These are phyloP conservation scores for Exophiala spinifera DNA, from an alignment of 2,329 filamentous ascomycete genomes.

Conservation along the genomic window DNA sequence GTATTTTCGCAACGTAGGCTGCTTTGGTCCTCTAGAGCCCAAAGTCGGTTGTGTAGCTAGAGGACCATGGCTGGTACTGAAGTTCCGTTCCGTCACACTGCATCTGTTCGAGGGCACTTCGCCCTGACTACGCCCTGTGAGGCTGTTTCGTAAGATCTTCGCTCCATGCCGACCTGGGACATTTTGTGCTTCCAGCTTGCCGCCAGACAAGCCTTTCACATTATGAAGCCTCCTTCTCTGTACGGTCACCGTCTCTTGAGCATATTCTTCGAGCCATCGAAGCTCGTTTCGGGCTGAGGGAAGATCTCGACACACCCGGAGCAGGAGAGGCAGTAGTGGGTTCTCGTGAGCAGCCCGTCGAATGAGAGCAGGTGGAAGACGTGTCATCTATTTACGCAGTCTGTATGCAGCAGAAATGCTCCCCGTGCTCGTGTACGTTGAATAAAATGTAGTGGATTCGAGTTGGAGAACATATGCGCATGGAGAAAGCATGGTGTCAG, in stretches of 20 bases:
- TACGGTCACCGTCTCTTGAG: conserved; percentile 16
- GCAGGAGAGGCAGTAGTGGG: conserved; percentile 40
- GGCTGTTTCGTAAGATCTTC: background rate
- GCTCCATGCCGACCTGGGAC: background rate
- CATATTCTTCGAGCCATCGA: conserved; percentile 45
- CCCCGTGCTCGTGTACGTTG: too few relatives aligned
- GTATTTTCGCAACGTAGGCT: background rate
- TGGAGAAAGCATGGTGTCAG: too few relatives aligned
- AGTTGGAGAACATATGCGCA: background rate
- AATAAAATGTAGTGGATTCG: too few relatives aligned
- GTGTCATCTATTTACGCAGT: conserved; percentile 38
- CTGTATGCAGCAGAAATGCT: background rate
- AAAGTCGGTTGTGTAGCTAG: background rate
- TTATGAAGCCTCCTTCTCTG: conserved; percentile 19
- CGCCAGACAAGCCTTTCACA: background rate
- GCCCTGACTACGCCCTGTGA: background rate
- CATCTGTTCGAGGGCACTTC: background rate
- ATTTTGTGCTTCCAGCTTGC: background rate
- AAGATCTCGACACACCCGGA: conserved; percentile 45
- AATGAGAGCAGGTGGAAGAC: conserved; percentile 39
- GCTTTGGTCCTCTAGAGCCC: background rate
- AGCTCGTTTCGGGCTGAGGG: conserved; percentile 46
- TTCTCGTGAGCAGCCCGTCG: conserved; percentile 36
- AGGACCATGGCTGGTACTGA: background rate
- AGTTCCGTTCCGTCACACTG: background rate